Base-by-base conservation (phyloP, 2,329 filamentous ascomycete genomes). In the Nothopassalora personata region DNA sequence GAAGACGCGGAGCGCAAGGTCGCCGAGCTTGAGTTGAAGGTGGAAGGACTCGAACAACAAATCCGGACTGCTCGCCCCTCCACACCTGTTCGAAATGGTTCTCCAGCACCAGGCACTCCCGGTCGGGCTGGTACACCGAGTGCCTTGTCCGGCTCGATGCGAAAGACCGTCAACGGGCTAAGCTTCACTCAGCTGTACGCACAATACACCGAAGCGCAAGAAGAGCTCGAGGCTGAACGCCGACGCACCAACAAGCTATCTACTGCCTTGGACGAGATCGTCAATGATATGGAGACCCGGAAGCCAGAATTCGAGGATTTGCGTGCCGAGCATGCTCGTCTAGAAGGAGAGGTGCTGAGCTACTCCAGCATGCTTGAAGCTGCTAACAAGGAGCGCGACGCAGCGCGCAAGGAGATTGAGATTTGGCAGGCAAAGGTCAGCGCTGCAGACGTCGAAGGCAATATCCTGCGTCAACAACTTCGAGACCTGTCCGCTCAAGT, bases 401-500 rank as follows among this genome's bases (percentile, higher is more conserved):
- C 79, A 5, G 89, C 91, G 1, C 86, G 86, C 60, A 92, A 90
- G 73, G 87, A 89, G 27, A 83, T 88, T 10, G 84, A 91, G 64
- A 93, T 89, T 74, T 88, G 87, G 55, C 87, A 94, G 71, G 83
- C 84, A n/a, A 83, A 90, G 58, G 81, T 91, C 57, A 81, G 82
- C 59, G 83, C 83, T 18, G 73, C 81, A 28, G 74, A 76, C 5
- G 81, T 79, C 49, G 91, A 97, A 74, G 81, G 83, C 33, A 86
- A 89, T 60, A 90, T 97, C 43, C 79, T 96, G 27, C 88, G 88
- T 54, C 89, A 91, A 64, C 91, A 97, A 72, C 80, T 97, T 8
- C 88, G 93, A 34, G 94, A 97, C 73, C 82, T 96, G 19, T 91
- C 91, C 68, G 87, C 89, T 0, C 92, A 99, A 73, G 85, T 97